These are phyloP conservation scores for Pholiota microspora DNA, from an alignment of 768 basidiomycete species.

Conservation along the genomic window DNA sequence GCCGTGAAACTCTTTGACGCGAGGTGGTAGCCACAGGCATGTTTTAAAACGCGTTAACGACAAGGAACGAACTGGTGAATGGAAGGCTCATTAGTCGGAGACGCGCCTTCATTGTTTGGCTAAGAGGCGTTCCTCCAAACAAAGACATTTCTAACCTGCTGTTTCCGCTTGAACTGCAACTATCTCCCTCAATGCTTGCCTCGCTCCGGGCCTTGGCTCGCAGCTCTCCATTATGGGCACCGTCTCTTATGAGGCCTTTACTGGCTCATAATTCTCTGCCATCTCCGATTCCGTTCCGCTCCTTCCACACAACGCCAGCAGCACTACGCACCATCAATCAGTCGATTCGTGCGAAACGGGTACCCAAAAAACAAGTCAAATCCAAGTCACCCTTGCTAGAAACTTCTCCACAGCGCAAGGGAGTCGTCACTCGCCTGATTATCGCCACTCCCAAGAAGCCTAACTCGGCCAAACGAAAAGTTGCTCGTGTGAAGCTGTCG, in stretches of 20 bases:
- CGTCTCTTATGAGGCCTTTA: conserved; percentile 20
- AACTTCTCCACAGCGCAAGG: conserved; percentile 83
- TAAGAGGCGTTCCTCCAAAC: conserved; percentile 20
- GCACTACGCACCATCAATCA: conserved; percentile 78
- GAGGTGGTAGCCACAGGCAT: conserved; percentile 41
- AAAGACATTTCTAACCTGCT: conserved; percentile 10
- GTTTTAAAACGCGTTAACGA: conserved; percentile 12
- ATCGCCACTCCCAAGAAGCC: conserved; percentile 94
- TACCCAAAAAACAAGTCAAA: conserved; percentile 43
- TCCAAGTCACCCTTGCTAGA: conserved; percentile 82
- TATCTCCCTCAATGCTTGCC: conserved; percentile 33
- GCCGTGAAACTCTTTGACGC: conserved; percentile 37
- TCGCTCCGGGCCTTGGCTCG: conserved; percentile 33
- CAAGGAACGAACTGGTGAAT: not conserved
- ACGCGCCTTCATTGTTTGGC: conserved; percentile 38
- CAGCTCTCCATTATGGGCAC: conserved; percentile 25
- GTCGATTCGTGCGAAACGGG: conserved; percentile 76
- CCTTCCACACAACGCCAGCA: conserved; percentile 64
- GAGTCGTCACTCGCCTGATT: conserved; percentile 80
- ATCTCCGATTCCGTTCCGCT: conserved; percentile 32
- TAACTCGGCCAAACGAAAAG: conserved; percentile 97
- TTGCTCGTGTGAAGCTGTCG: conserved; percentile 88
- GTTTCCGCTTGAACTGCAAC: not conserved
- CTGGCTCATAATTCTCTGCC: conserved; percentile 13
- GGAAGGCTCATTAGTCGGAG: conserved; percentile 18